These are phyloP conservation scores for Epichloe baconii DNA, from an alignment of 2,329 filamentous ascomycete genomes.

Conservation along the genomic window DNA sequence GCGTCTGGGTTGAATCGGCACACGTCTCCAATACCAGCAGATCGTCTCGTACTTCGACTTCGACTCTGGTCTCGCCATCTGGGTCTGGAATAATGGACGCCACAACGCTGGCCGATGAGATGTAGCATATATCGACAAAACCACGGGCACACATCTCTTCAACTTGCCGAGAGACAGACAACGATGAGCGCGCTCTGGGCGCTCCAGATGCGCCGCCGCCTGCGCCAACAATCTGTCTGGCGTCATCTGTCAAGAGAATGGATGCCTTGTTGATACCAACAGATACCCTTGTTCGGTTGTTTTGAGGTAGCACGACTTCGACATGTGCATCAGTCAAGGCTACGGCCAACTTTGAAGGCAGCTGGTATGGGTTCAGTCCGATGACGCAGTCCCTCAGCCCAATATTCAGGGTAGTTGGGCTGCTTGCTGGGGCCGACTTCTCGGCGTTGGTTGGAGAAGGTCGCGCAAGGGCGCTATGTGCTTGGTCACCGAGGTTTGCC, in stretches of 20 bases:
- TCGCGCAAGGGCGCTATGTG: conserved; percentile 33
- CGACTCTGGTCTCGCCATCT: conserved; percentile 48
- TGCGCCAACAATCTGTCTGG: conserved; percentile 22
- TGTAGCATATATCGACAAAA: conserved; percentile 75
- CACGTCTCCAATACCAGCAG: conserved; percentile 87
- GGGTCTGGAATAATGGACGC: conserved; percentile 43
- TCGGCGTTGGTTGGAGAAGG: conserved; percentile 9
- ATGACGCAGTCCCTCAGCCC: conserved; percentile 68
- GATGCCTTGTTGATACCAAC: conserved; percentile 69
- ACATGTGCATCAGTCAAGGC: conserved; percentile 68
- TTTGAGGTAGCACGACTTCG: conserved; percentile 51
- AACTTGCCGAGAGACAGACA: conserved; percentile 36
- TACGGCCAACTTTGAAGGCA: conserved; percentile 63
- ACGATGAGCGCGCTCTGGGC: conserved; percentile 15
- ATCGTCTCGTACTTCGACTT: conserved; percentile 74
- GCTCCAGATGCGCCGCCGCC: conserved; percentile 7
- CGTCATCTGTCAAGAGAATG: conserved; percentile 70
- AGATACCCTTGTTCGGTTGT: conserved; percentile 48
- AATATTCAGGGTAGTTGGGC: conserved; percentile 58
- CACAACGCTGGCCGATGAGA: conserved; percentile 64
- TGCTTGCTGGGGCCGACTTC: conserved; percentile 23
- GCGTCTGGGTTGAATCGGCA: conserved; percentile 89
- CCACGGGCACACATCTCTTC: conserved; percentile 49
- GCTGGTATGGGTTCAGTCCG: conserved; percentile 68
- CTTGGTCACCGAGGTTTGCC: conserved; percentile 57